Percentiles rank a stretch among this genome's conserved stretches.
Conservation (phyloP, 805 yeast species). For the Jamesozyma piceae region DNA sequence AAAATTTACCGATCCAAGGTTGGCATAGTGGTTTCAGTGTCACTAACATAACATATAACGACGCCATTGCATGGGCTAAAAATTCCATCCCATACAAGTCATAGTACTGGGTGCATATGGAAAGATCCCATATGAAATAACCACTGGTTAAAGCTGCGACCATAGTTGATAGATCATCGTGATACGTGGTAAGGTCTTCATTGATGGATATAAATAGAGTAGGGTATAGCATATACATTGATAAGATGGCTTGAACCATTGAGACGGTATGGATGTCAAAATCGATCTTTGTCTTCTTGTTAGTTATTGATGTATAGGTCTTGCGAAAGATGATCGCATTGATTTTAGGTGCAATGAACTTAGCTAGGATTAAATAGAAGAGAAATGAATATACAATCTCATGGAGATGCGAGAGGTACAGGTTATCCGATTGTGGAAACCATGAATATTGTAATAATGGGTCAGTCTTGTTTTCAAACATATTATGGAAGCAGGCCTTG, state of each 20-base stretch:
- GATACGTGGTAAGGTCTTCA: constrained; percentile 51
- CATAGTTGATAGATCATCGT: constrained; percentile 66
- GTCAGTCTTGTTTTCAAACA: constrained; percentile 7
- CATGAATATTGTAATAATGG: constrained; percentile 25
- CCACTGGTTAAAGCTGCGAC: constrained; percentile 68
- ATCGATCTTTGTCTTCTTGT: constrained; percentile 43
- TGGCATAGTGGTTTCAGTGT: constrained; percentile 66
- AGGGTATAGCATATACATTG: constrained; percentile 53
- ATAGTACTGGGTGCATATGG: constrained; percentile 55
- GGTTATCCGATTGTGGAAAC: constrained; percentile 32
- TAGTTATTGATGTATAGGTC: constrained; percentile 41
- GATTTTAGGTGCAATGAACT: constrained; percentile 40
- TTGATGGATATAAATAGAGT: constrained; percentile 41
- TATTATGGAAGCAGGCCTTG: no score
- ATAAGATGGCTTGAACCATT: constrained; percentile 67
- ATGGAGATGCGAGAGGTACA: constrained; percentile 53
- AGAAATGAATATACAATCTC: constrained; percentile 55
- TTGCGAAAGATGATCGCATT: constrained; percentile 43
- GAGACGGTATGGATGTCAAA: constrained; percentile 90
- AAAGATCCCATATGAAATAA: constrained; percentile 85
- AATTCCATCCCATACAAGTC: constrained; percentile 73
- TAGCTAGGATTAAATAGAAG: constrained; percentile 50
- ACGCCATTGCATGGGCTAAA: constrained; percentile 73
- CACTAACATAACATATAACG: constrained; percentile 60
- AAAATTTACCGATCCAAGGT: constrained; percentile 74